phyloP scores from a whole-genome alignment of 495 filamentous ascomycete species.

The Penicillium coffeae region DNA sequence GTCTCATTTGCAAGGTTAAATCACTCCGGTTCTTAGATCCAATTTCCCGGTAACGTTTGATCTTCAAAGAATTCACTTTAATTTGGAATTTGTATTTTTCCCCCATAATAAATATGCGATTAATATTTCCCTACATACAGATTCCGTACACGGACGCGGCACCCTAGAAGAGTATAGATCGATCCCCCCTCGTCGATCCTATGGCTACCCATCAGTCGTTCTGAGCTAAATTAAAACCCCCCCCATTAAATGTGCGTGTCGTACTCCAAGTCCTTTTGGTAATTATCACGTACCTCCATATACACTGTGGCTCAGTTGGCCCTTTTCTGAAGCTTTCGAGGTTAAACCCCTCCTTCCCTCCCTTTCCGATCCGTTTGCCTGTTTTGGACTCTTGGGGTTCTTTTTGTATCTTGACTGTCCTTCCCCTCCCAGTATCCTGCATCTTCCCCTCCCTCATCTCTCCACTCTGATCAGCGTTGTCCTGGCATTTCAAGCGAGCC shows the following conservation, averaged over 20 bases:
- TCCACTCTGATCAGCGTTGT: not conserved
- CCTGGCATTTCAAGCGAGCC: too few species aligned
- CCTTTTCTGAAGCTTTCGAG: constrained; percentile 22
- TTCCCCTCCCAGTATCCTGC: not conserved
- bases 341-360: constrained; percentile 12
- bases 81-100: not conserved
- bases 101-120: too few species aligned
- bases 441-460: not conserved
- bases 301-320: constrained; percentile 13
- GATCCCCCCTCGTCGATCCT: constrained; percentile 26
- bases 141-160: constrained; percentile 6
- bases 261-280: constrained; percentile 18
- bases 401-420: constrained; percentile 10
- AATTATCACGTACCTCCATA: constrained; percentile 18
- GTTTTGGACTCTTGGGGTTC: constrained; percentile 5
- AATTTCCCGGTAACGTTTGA: too few species aligned
- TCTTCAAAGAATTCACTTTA: not conserved
- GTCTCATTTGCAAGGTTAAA: constrained; percentile 1
- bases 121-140: too few species aligned
- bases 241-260: not conserved
- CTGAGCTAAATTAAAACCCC: constrained; percentile 12
- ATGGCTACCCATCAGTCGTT: constrained; percentile 10
- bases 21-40: not conserved
- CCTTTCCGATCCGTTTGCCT: constrained; percentile 7
- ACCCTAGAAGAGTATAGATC: constrained; percentile 25